phyloP scores from a whole-genome alignment of 441 rosid species.

The Erodium chrysanthum region DNA sequence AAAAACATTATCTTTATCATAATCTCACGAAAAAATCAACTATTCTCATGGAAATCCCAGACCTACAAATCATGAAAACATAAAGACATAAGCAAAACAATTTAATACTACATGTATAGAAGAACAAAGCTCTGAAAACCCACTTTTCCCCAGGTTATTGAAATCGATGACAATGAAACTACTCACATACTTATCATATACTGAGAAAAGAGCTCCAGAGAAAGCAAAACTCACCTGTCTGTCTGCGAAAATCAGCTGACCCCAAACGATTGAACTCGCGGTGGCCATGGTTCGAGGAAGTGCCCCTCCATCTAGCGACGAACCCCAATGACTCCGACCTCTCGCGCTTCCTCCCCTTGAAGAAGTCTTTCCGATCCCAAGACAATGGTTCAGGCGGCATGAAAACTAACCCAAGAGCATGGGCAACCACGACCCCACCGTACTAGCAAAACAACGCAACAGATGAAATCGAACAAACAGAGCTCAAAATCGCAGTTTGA shows the following conservation, averaged over 20 bases:
- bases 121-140: not conserved
- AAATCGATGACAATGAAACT: not conserved
- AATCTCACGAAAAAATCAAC: not conserved
- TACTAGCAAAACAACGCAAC: not conserved
- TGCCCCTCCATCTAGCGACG: conserved; percentile 67
- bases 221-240: conserved; percentile 41
- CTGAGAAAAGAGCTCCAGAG: not conserved
- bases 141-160: not conserved
- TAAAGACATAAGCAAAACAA: not conserved
- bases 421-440: conserved; percentile 25
- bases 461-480: not conserved
- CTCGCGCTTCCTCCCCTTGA: conserved; percentile 80
- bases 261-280: conserved; percentile 60
- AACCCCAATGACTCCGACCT: conserved; percentile 51
- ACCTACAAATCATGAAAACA: no score
- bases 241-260: conserved; percentile 65
- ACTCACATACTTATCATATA: no score
- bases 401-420: conserved; percentile 39
- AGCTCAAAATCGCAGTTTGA: not conserved
- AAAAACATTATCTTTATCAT: not conserved
- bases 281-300: conserved; percentile 40
- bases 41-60: not conserved
- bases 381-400: conserved; percentile 95
- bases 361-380: conserved; percentile 84
- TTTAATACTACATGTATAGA: not conserved